Evolutionary conservation across 257 asterid genomes (phyloP).

Genomic region (Euphrasia confusa): DNA sequence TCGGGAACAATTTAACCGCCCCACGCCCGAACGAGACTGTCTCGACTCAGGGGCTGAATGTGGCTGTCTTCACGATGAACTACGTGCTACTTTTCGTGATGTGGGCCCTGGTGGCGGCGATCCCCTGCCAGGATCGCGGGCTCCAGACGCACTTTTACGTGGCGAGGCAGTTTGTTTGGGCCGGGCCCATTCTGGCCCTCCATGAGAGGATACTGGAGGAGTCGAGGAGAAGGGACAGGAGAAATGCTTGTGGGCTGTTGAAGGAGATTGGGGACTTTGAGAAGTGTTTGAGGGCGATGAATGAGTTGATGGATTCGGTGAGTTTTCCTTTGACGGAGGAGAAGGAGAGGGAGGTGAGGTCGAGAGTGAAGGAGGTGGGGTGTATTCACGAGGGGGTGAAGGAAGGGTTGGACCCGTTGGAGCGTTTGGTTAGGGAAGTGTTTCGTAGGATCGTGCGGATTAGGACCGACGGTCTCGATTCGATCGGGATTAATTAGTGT

Average conservation of each 20-base stretch:
- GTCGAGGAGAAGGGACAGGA: constrained; percentile 66
- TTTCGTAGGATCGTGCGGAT: constrained; percentile 73
- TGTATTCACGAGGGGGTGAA: constrained; percentile 43
- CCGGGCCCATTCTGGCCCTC: constrained; percentile 48
- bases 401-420: constrained; percentile 75
- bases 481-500: constrained; percentile 28
- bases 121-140: constrained; percentile 97
- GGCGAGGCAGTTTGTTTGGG: constrained; percentile 63
- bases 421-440: constrained; percentile 69
- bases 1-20: constrained; percentile 57
- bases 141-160: constrained; percentile 61
- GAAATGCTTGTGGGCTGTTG: constrained; percentile 66
- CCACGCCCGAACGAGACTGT: constrained; percentile 55
- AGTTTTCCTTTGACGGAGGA: constrained; percentile 61
- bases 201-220: constrained; percentile 89
- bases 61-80: constrained; percentile 78
- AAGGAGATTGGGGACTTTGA: constrained; percentile 77
- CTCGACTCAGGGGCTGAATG: constrained; percentile 59
- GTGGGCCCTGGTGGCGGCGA: constrained; percentile 97
- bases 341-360: constrained; percentile 63
- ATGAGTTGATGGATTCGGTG: constrained; percentile 47
- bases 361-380: constrained; percentile 58
- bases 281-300: constrained; percentile 52
- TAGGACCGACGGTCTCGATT: constrained; percentile 65
- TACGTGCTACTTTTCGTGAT: constrained; percentile 64